Evolutionary conservation across 202 grass and related monocot genomes (phyloP).

Genomic region (Setaria viridis): DNA sequence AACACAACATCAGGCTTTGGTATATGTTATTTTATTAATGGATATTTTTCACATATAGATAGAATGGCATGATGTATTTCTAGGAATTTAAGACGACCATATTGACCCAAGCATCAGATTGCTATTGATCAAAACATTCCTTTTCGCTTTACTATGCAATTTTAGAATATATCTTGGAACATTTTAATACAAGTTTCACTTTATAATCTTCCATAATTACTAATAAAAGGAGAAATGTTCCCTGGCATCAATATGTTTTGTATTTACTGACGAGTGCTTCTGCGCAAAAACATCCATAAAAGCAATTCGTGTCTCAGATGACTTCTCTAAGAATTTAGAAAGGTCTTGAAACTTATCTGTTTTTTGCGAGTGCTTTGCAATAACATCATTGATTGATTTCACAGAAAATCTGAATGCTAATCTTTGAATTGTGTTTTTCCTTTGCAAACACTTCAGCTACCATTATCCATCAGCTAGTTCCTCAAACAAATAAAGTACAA

Average conservation of each 20-base stretch:
- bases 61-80: not conserved
- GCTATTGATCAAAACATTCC: not conserved
- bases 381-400: constrained; percentile 21
- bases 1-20: not conserved
- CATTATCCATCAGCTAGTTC: not conserved
- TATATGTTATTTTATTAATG: constrained; percentile 2
- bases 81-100: not conserved
- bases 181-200: not conserved
- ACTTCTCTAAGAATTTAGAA: constrained; percentile 2
- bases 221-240: not conserved
- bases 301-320: not conserved
- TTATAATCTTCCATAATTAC: constrained; percentile 9
- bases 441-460: constrained; percentile 25
- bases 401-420: not conserved
- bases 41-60: not conserved
- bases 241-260: not conserved
- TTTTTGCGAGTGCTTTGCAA: not conserved
- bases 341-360: not conserved
- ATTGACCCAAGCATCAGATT: constrained; percentile 23
- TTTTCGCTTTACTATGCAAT: not conserved
- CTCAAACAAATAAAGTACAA: constrained; percentile 28
- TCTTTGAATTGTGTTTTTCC: constrained; percentile 9
- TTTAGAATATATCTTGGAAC: constrained; percentile 8
- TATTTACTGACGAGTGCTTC: not conserved
- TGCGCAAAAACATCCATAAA: constrained; percentile 5